Evolutionary conservation across 371 early-diverging fungal species (phyloP).

Genomic region (Mucor sp.): DNA sequence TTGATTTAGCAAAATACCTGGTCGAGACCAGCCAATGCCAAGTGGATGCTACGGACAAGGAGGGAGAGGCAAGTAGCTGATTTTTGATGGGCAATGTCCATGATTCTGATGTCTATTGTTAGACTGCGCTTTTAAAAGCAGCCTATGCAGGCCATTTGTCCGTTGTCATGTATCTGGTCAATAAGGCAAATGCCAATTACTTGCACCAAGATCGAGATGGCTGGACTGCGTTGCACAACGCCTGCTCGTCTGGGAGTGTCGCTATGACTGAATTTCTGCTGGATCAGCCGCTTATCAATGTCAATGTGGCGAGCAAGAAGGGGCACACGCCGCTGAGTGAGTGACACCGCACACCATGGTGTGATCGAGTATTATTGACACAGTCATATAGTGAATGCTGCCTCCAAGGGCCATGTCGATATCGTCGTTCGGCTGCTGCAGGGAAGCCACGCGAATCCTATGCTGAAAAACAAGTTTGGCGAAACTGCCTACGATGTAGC

Average conservation of each 20-base stretch:
- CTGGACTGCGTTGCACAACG: constrained; percentile 82
- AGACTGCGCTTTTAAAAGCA: constrained; percentile 77
- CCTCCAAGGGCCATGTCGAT: constrained; percentile 59
- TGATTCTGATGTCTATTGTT: constrained; percentile 31
- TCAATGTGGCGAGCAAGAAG: constrained; percentile 52
- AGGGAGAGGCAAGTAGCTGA: constrained; percentile 57
- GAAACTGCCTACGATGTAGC: constrained; percentile 79
- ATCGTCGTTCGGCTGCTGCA: constrained; percentile 60
- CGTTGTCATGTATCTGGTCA: constrained; percentile 58
- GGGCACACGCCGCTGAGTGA: constrained; percentile 75
- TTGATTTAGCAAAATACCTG: constrained; percentile 57
- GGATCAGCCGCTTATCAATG: constrained; percentile 40
- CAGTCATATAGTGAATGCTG: constrained; percentile 64
- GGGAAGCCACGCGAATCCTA: constrained; percentile 53
- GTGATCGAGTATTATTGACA: no score
- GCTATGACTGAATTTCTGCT: constrained; percentile 52
- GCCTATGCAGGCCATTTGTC: constrained; percentile 61
- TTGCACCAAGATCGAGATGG: constrained; percentile 66
- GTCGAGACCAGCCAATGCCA: constrained; percentile 51
- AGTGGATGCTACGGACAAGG: constrained; percentile 63
- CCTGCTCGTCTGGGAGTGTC: constrained; percentile 54
- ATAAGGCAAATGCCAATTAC: constrained; percentile 53
- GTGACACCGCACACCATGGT: neutral
- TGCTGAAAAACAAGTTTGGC: constrained; percentile 56
- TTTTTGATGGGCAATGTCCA: neutral